Evolutionary conservation across 352 stramenopile species (phyloP), one percentile per base, ranked within the genome.

Genomic region (Pythium rhizo-oryzae): DNA sequence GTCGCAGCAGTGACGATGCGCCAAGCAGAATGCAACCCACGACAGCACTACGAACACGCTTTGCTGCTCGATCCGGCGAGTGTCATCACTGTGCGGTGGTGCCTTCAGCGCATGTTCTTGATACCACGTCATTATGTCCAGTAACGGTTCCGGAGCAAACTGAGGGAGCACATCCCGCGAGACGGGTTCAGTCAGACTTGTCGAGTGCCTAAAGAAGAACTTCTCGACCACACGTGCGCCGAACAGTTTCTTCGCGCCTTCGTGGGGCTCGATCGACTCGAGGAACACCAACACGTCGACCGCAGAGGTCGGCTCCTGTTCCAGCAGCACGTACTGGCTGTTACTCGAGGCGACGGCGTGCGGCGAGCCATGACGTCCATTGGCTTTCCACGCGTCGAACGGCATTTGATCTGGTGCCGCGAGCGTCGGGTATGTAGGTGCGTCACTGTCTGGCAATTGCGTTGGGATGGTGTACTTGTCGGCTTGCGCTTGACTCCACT

Each of bases 111-210:
- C 13, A 13, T 56, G 59, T 12, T 57, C 39, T 52, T 50, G 59
- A 50, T 65, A 65, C 59, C 59, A 65, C 28, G 33, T 37, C 59
- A 65, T 54, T 30, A 65, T n/a, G 19, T 50, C 21, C 4, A 65
- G 46, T 5, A 65, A 33, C 3, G n/a, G 28, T 19, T 46, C 59
- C 15, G 59, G 47, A 1, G n/a, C 59, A 30, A 18, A 12, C 2
- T 51, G 13, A 19, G 5, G 4, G 16, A 35, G n/a, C 18, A 9
- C 4, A 21, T 12, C 7, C 4, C 30, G 46, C 13, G 19, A 1
- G 25, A 64, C 25, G 25, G 15, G 13, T 13, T 21, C 18, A 19
- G 11, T 39, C 21, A 58, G 24, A 19, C 9, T 35, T 2, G 6
- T 51, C 15, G 47, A 37, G 4, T 28, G 15, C 59, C 49, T 18